Evolutionary conservation across 441 rosid genomes (phyloP), one percentile per base, ranked within the genome.

Genomic region (Pelargonium australe): DNA sequence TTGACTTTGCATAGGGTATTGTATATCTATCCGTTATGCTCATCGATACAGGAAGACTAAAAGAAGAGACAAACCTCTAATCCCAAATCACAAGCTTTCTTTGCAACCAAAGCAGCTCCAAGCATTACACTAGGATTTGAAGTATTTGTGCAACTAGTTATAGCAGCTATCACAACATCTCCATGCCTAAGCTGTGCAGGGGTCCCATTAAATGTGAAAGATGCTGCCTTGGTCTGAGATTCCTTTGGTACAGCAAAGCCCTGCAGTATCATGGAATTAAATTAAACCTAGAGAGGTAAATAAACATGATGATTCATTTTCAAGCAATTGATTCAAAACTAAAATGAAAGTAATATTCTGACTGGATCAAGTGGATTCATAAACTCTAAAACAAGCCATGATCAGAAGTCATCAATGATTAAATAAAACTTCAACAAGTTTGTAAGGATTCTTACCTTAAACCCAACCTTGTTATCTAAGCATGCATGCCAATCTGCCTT

Each of bases 111-210:
- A 72, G 92, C 97, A 80, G 94, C 97, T 73, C 97, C 98, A 72
- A 93, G 96, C 97, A 93, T 91, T 23, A 93, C 97, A 77, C 93
- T 93, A 4, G 97, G 98, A 78, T 93, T 93, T 70, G 97, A 93
- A 62, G 98, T 93, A 77, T 93, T 93, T 64, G 98, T 91, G 85
- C 97, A 93, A 82, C 98, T 93, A 31, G 98, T 93, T 78, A 93
- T 91, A 55, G 97, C 96, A 65, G 97, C 98, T 68, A 93, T 93
- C 71, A 93, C 97, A 65, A 93, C 95, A 85, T 86, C 92, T 45
- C 97, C 97, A 70, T 93, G 98, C 73, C 81, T 87, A 49, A 93
- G 89, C 71, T 86, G 83, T 40, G 97, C 93, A 55, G 82, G 77
- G 64, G 86, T 83, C 47, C 91, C 96, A 66, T 80, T 83, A 69